A percentile compares a stretch with the other conserved stretches of the same genome.
phyloP scores from a whole-genome alignment of 306 rosid species.

The Lathyrus aphaca region DNA sequence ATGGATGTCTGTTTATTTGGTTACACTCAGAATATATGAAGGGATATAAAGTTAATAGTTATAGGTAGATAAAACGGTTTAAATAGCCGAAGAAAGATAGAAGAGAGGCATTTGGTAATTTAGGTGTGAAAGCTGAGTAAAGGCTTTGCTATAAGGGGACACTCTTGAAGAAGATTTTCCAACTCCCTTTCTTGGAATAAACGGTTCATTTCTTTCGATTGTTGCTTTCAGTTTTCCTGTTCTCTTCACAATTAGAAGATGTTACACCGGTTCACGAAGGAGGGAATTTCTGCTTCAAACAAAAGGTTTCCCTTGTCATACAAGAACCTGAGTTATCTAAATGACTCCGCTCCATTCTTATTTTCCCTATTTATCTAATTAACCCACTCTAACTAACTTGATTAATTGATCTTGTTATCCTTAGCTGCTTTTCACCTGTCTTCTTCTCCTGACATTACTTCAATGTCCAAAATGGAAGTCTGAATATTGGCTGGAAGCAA shows the following conservation, averaged over 20 bases:
- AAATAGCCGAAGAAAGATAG: background rate
- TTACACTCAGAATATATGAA: slow-evolving; percentile 8
- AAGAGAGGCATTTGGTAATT: background rate
- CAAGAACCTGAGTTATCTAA: background rate
- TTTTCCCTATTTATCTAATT: background rate
- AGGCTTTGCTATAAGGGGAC: slow-evolving; percentile 1
- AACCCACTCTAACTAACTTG: slow-evolving; percentile 7
- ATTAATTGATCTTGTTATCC: background rate
- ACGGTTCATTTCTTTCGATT: slow-evolving; percentile 1
- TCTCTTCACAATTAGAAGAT: slow-evolving; percentile 1
- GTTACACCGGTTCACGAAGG: too few species aligned
- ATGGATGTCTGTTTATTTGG: slow-evolving; percentile 1
- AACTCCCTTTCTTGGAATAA: background rate
- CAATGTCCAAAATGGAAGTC: slow-evolving; percentile 10
- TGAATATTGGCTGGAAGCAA: slow-evolving; percentile 22
- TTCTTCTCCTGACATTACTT: slow-evolving; percentile 3
- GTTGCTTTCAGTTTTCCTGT: background rate
- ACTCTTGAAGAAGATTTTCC: background rate
- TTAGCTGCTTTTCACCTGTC: background rate
- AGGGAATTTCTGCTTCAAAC: background rate
- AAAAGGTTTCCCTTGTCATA: background rate
- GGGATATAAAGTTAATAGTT: background rate
- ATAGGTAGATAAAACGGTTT: background rate
- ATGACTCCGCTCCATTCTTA: background rate
- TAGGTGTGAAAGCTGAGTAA: background rate